A percentile compares a stretch with the other conserved stretches of the same genome.
Evolutionary conservation across 306 rosid species (phyloP).

Genomic region (Elaeagnus macrophylla): DNA sequence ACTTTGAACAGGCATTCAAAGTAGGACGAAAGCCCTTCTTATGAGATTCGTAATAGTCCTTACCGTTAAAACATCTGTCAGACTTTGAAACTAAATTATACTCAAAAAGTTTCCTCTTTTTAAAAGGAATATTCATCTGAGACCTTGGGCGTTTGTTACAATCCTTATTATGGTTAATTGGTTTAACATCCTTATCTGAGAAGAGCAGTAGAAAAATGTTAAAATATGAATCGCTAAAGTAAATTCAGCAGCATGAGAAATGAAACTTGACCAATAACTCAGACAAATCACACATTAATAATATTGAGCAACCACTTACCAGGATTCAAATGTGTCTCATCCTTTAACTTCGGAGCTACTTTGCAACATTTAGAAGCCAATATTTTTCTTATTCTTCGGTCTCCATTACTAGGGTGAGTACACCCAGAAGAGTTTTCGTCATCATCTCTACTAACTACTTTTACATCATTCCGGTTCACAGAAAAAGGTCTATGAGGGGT

Average conservation of each 20-base stretch:
- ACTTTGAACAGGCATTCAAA: constrained; percentile 35
- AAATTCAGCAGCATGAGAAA: neutral
- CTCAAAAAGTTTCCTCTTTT: constrained; percentile 66
- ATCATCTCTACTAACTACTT: constrained; percentile 87
- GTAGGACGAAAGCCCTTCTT: constrained; percentile 35
- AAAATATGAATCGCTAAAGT: too few species aligned
- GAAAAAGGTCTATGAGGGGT: constrained; percentile 39
- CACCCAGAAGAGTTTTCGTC: constrained; percentile 83
- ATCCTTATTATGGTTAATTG: constrained; percentile 38
- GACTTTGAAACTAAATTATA: constrained; percentile 37
- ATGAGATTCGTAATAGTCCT: constrained; percentile 30
- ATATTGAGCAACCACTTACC: constrained; percentile 36
- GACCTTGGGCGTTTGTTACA: constrained; percentile 52
- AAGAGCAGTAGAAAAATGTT: constrained; percentile 12
- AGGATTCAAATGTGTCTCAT: constrained; percentile 28
- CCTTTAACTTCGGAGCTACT: constrained; percentile 42
- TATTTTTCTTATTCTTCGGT: constrained; percentile 55
- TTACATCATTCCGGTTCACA: constrained; percentile 41
- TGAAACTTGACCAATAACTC: constrained; percentile 4
- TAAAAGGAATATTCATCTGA: constrained; percentile 75
- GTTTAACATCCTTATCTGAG: constrained; percentile 46
- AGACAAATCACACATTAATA: constrained; percentile 4
- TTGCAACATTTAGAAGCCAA: constrained; percentile 70
- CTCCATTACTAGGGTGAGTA: constrained; percentile 54
- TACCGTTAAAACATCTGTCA: constrained; percentile 30